These are phyloP conservation scores for Xylaria sp. DNA, from an alignment of 2,329 filamentous ascomycete genomes.

Conservation along the genomic window DNA sequence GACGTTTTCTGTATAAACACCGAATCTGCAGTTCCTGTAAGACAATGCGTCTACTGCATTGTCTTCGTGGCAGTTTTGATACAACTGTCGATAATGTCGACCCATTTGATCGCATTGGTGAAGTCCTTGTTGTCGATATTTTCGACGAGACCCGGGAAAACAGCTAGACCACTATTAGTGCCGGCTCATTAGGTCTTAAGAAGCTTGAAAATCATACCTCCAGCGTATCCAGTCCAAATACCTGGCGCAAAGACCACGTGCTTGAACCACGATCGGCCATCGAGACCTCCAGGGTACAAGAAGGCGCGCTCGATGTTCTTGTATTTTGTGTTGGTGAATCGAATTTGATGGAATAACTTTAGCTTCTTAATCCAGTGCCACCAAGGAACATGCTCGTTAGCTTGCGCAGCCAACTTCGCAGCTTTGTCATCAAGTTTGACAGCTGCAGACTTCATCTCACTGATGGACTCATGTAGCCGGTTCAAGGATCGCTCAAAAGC, in stretches of 20 bases:
- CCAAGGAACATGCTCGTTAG: slow-evolving; percentile 72
- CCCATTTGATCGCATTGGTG: slow-evolving; percentile 67
- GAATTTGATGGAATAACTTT: slow-evolving; percentile 70
- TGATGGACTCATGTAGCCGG: slow-evolving; percentile 52
- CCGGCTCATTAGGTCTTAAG: background rate
- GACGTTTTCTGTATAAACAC: background rate
- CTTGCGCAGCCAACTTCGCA: slow-evolving; percentile 50
- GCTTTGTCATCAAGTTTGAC: slow-evolving; percentile 59
- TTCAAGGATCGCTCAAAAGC: slow-evolving; percentile 55
- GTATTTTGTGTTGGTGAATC: slow-evolving; percentile 79
- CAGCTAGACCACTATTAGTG: slow-evolving; percentile 53
- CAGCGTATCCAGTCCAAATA: slow-evolving; percentile 89
- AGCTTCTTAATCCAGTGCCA: slow-evolving; percentile 79
- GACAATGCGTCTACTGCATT: slow-evolving; percentile 38
- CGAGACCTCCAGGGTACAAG: slow-evolving; percentile 78
- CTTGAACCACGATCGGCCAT: slow-evolving; percentile 88
- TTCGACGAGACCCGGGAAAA: slow-evolving; percentile 71
- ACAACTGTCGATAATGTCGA: slow-evolving; percentile 64
- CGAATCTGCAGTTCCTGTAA: background rate
- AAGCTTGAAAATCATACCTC: slow-evolving; percentile 58
- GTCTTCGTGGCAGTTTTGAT: slow-evolving; percentile 59
- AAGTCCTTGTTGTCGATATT: slow-evolving; percentile 70
- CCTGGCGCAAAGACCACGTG: slow-evolving; percentile 94
- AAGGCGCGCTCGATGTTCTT: slow-evolving; percentile 86
- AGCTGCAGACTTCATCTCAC: slow-evolving; percentile 52